Base-by-base conservation (phyloP, 1,284 basidiomycete species). In the Puccinia hordei region DNA sequence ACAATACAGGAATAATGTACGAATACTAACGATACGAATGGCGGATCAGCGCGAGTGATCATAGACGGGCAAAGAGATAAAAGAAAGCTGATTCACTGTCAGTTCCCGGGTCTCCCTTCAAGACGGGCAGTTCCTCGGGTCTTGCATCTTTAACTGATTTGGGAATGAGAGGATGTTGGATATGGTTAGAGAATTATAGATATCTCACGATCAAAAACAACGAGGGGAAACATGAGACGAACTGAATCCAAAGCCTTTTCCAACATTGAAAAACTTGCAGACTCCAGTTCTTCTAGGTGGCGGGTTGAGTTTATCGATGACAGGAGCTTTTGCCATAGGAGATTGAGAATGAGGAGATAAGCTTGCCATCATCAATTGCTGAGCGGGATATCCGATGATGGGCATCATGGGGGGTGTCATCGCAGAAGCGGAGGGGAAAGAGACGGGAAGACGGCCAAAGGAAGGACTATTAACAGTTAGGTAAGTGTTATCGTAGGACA, bases 221-320 rank as follows among this genome's bases (percentile, higher is more conserved):
- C n/a, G 33, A 53, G 30, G 22, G n/a, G 9, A 41, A 53, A 72
- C 1, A 61, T 13, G 61, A 27, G 53, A 22, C 49, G 19, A 49
- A 80, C 77, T 72, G 30, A 80, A 80, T 19, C 77, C 77, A 53
- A 80, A 80, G 30, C 77, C 77, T 73, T 80, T 80, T 35, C 77
- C 77, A 61, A 71, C 77, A 41, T 80, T 80, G 61, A 80, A 80
- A 55, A 80, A 80, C 57, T 80, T 80, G 55, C 77, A 80, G 49
- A 65, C 19, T 30, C 77, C 77, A 41, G 77, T 71, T 63, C 77
- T 57, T 73, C 68, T 41, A 13, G 53, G 77, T 13, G 73, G 55
- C 30, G 73, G 71, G 53, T 66, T 76, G 30, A 51, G 12, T 66
- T 66, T 76, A 63, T 65, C 44, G 53, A 65, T 76, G 51, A 66